Evolutionary conservation across 208 protist species (phyloP).

Genomic region (Balamuthia mandrillaris): DNA sequence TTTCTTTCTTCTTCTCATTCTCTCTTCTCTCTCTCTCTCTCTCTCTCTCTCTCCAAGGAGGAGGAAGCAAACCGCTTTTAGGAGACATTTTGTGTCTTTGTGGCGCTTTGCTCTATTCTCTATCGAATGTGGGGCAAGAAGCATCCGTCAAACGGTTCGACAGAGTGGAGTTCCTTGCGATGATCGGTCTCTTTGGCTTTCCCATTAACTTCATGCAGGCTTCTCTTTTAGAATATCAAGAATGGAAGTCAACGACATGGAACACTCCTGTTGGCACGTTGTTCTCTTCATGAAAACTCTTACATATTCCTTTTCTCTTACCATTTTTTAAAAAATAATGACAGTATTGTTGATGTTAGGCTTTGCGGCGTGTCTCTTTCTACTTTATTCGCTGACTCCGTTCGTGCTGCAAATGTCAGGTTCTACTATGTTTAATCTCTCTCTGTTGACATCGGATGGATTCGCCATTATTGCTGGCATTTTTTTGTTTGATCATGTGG

Average conservation of each 20-base stretch:
- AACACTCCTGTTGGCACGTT: background rate
- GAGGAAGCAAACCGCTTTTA: conserved; percentile 51
- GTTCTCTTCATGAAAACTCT: background rate
- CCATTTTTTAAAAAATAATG: background rate
- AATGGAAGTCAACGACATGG: background rate
- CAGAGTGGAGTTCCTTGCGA: conserved; percentile 48
- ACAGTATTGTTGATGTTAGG: conserved; percentile 2
- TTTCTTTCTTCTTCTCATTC: background rate
- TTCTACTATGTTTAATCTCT: conserved; percentile 59
- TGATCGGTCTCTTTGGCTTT: conserved; percentile 62
- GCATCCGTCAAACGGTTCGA: conserved; percentile 73
- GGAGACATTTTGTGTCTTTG: conserved; percentile 82
- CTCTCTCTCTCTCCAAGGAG: background rate
- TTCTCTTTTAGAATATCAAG: background rate
- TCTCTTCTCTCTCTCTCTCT: background rate
- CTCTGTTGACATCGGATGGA: conserved; percentile 51
- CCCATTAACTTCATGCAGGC: conserved; percentile 43
- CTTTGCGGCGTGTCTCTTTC: conserved; percentile 63
- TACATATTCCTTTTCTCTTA: background rate
- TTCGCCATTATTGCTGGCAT: conserved; percentile 50
- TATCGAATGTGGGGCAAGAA: conserved; percentile 86
- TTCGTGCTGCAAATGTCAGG: conserved; percentile 44
- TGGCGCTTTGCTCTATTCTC: conserved; percentile 77
- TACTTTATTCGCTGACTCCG: conserved; percentile 59
- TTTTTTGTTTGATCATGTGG: conserved; percentile 41